Base-by-base conservation (phyloP, 805 yeast species). In the Metschnikowia similis region DNA sequence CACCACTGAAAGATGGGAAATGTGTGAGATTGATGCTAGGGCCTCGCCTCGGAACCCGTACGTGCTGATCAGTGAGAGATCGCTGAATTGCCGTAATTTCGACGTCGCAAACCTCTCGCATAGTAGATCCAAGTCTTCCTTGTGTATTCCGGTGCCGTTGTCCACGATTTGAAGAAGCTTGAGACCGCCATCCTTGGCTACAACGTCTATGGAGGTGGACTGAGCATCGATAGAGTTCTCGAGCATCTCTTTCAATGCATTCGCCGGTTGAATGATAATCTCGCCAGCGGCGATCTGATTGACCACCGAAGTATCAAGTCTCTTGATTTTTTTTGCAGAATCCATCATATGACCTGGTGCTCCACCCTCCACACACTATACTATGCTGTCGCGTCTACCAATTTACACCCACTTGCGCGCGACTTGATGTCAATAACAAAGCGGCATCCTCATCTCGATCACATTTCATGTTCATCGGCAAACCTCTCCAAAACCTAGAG, bases 1-100 rank as follows among this genome's bases (percentile, higher is more conserved):
- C 1, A 84, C 76, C 6, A 94, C 95, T 0, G 89, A 76, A 1
- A 94, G 70, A 50, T 90, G 85, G 0, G 97, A 77, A 17, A 94
- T 85, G 61, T 92, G 97, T 0, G 97, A 89, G 7, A 94, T 91
- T 62, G 94, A 84, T 1, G 98, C 97, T 44, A 94, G 72, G 0
- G 99, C 99, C 66, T 94, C 99, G 13, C 99, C 99, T 48, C 99
- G 76, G 64, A 94, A 94, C 4, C 99, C 99, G 65, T 89, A 89
- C 0, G 98, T 91, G 21, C 79, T 71, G 26, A 94, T 80, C 4
- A 75, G 65, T 45, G 72, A 71, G 50, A 94, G 75, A 64, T 94
- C 99, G 45, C 87, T 92, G 63, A 87, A 92, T 8, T 69, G 74
- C 0, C 67, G 53, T 26, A 94, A 67, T 65, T 94, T 94, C 0